phyloP scores from a whole-genome alignment of 805 yeast species.

The Candida rishiriensis region DNA sequence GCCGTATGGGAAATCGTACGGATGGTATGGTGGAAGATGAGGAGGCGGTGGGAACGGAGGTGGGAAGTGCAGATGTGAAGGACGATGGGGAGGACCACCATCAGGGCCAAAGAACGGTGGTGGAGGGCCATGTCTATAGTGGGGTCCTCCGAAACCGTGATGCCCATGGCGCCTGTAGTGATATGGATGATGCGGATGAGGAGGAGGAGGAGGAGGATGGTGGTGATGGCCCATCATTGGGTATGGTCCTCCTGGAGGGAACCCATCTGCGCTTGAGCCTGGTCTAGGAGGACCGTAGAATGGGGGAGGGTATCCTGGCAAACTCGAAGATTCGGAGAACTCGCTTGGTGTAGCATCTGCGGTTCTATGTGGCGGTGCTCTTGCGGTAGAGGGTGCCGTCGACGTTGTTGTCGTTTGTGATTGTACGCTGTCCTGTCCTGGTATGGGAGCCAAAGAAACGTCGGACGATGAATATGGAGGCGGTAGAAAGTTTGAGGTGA shows the following conservation, averaged over 20 bases:
- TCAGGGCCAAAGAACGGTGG: neutral
- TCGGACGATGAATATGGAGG: neutral
- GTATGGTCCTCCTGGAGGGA: neutral
- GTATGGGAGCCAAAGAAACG: too few relatives aligned
- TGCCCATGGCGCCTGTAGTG: neutral
- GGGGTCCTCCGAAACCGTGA: too few relatives aligned
- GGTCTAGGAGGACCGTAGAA: too few relatives aligned
- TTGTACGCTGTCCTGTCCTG: too few relatives aligned
- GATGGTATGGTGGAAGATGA: slow-evolving; percentile 6
- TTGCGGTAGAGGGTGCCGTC: too few relatives aligned
- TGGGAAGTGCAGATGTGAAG: slow-evolving; percentile 13
- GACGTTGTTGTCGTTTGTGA: too few relatives aligned
- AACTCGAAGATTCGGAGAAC: slow-evolving; percentile 6
- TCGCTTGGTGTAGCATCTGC: slow-evolving; percentile 6
- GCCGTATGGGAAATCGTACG: neutral
- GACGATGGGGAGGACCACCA: slow-evolving; percentile 9
- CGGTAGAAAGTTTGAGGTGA: neutral
- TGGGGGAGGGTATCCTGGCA: neutral
- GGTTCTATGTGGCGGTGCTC: neutral
- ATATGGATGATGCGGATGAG: slow-evolving; percentile 6
- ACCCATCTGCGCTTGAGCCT: too few relatives aligned
- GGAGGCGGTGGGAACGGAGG: slow-evolving; percentile 27
- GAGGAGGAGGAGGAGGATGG: slow-evolving; percentile 3
- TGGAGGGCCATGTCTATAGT: too few relatives aligned
- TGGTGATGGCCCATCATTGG: slow-evolving; percentile 8